Evolutionary conservation across 495 filamentous ascomycete species (phyloP).

Genomic region (Neurospora tetraspora): DNA sequence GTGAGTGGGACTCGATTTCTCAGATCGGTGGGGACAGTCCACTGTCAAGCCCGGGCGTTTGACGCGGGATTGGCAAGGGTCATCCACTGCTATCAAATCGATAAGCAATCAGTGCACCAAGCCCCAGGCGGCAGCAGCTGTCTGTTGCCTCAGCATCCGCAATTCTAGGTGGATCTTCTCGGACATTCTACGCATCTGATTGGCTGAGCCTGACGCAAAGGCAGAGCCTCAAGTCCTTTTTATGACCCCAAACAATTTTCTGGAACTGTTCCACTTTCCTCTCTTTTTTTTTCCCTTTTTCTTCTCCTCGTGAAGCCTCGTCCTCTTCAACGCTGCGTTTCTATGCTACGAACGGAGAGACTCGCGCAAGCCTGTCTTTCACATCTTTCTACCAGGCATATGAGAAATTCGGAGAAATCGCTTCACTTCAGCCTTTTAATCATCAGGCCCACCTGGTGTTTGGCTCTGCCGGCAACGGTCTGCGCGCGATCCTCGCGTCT

Average conservation of each 20-base stretch:
- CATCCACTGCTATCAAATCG: background rate
- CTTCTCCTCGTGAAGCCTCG: conserved; percentile 58
- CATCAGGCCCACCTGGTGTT: conserved; percentile 19
- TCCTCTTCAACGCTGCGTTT: conserved; percentile 98
- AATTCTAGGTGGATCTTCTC: background rate
- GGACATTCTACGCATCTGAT: background rate
- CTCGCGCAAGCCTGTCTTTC: conserved; percentile 29
- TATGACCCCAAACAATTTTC: conserved; percentile 19
- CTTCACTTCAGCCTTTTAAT: conserved; percentile 51
- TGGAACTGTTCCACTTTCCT: conserved; percentile 5
- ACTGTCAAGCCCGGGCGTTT: background rate
- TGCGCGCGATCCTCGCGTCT: conserved; percentile 77
- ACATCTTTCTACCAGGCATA: conserved; percentile 50
- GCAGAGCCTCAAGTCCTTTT: conserved; percentile 9
- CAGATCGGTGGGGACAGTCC: background rate
- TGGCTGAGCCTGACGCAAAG: background rate
- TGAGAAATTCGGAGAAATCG: conserved; percentile 99
- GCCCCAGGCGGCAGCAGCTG: background rate
- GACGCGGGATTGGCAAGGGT: background rate
- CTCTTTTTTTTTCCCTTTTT: conserved; percentile 26
- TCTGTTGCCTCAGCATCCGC: background rate
- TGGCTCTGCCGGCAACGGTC: conserved; percentile 80
- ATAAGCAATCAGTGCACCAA: background rate
- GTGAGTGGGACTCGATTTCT: background rate
- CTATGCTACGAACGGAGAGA: conserved; percentile 92